Evolutionary conservation across 1,139 yeast species (phyloP), one percentile per base, ranked within the genome.

Genomic region (Candida sanyaensis): DNA sequence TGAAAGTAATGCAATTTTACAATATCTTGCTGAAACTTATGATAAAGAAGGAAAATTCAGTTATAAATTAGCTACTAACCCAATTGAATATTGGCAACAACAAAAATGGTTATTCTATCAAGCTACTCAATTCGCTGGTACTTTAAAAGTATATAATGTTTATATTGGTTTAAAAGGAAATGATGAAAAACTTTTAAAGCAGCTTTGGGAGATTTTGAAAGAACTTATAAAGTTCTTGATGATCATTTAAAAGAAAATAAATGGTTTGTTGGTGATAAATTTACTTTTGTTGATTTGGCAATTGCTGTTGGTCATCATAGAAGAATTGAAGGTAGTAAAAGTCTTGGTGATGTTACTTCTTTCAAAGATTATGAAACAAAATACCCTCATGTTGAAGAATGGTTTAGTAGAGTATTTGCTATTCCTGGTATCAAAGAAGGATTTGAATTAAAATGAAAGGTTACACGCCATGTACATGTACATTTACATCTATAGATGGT

Each of bases 1-100:
- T 34, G 56, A 53, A 45, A 44, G 53, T 21, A 52, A 45, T 40
- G 54, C 55, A 4, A 46, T 53, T n/a, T 37, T 49, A 13, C 37
- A 41, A 34, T 53, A 51, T 38, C 33, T 53, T 26, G 51, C 48
- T 21, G 42, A 46, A 5, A 50, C 37, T 7, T 52, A 50, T 36
- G 56, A 53, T 33, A 38, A 21, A 27, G 48, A 53, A 6, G 42
- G 41, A 17, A 49, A 49, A 41, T 38, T 41, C 13, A 34, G 39
- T 34, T 53, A 43, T 39, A 41, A 39, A 36, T 23, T 36, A 8
- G 41, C 30, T 5, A 23, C 42, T 12, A 24, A 42, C 17, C 42
- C 33, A 17, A 27, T 30, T 28, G 41, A 42, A n/a, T 51, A 51
- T 32, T 52, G 50, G 47, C 43, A 45, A 23, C 53, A 46, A 41